Base-by-base conservation (phyloP, 1,284 basidiomycete genomes). In the Trametes sp. region DNA sequence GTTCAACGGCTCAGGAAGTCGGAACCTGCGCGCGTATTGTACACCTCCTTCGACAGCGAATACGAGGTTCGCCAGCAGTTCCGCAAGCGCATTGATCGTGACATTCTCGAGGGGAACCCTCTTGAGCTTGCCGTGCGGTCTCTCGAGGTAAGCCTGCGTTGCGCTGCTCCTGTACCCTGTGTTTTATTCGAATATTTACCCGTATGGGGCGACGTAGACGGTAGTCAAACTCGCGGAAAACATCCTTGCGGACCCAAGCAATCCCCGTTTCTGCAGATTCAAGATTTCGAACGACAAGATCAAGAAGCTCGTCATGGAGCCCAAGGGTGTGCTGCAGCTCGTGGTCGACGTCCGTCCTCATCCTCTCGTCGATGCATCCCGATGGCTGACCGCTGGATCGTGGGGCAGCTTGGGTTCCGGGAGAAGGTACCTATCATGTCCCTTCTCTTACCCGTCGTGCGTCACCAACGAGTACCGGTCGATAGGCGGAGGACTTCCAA, bases 261-360 rank as follows among this genome's bases (percentile, higher is more conserved):
- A 92, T 63, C 76, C 80, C 14, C 90, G 87, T 73, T 93, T 80
- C 66, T 83, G 82, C 54, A 79, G 81, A 64, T 90, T 93, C 81
- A 92, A 90, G 74, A 79, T 83, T 6, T 90, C 87, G 19, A 93
- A 93, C 68, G 73, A 71, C 35, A 76, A 77, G 16, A 88, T 91
- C 75, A 86, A 87, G 75, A 76, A 80, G 21, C 76, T 83, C 57
- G 70, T 91, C 36, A 73, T 84, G n/a, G 73, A 80, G 24, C 82
- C 84, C 0, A 90, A 87, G 70, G 91, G 92, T 6, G 81, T 88
- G 0, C 75, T 93, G 35, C 89, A 93, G 72, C 92, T 89, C 75
- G 88, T 88, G 2, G 80, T 90, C 51, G 88, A 24, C 42, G 53
- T 66, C 45, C 68, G 54, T 63, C 48, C 10, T 11, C 14, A 10